Evolutionary conservation across 371 early-diverging fungal genomes (phyloP).

Genomic region (Mortierella sp.): DNA sequence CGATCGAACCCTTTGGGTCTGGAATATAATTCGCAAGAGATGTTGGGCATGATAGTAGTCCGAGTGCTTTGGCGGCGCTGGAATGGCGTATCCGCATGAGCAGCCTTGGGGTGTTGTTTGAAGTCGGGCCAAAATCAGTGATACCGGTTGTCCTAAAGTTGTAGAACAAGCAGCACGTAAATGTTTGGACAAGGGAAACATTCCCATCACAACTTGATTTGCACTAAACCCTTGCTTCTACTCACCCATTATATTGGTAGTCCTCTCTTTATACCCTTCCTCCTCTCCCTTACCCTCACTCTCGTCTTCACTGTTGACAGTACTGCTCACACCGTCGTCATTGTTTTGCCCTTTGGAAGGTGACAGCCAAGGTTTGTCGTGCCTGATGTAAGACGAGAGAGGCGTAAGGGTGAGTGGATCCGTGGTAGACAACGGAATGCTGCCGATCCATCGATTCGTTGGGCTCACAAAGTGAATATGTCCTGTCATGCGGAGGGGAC

Average conservation of each 20-base stretch:
- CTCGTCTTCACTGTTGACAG: not conserved
- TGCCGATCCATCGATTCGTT: slow-evolving; percentile 52
- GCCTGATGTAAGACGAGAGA: slow-evolving; percentile 43
- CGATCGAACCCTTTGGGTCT: slow-evolving; percentile 42
- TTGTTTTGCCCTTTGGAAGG: not conserved
- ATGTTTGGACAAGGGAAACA: not conserved
- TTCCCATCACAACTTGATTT: not conserved
- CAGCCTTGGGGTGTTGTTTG: slow-evolving; percentile 46
- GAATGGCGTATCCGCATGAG: slow-evolving; percentile 49
- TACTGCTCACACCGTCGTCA: not conserved
- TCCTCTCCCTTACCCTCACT: slow-evolving; percentile 7
- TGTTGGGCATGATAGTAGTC: slow-evolving; percentile 55
- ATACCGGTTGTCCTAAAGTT: slow-evolving; percentile 38
- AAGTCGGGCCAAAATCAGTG: slow-evolving; percentile 43
- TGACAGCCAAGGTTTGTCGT: not conserved
- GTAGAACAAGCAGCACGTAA: not conserved
- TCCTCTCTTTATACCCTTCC: slow-evolving; percentile 29
- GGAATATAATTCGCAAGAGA: slow-evolving; percentile 43
- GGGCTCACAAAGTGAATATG: slow-evolving; percentile 53
- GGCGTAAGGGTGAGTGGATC: slow-evolving; percentile 54
- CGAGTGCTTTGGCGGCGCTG: slow-evolving; percentile 46
- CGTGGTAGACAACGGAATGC: slow-evolving; percentile 43
- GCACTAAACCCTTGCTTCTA: not conserved
- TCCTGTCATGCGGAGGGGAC: slow-evolving; percentile 20
- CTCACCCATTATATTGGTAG: slow-evolving; percentile 40